Percentiles rank a stretch among this genome's conserved stretches.
These are phyloP conservation scores for Yamadazyma insecticola DNA, from an alignment of 805 yeast species.

Conservation along the genomic window DNA sequence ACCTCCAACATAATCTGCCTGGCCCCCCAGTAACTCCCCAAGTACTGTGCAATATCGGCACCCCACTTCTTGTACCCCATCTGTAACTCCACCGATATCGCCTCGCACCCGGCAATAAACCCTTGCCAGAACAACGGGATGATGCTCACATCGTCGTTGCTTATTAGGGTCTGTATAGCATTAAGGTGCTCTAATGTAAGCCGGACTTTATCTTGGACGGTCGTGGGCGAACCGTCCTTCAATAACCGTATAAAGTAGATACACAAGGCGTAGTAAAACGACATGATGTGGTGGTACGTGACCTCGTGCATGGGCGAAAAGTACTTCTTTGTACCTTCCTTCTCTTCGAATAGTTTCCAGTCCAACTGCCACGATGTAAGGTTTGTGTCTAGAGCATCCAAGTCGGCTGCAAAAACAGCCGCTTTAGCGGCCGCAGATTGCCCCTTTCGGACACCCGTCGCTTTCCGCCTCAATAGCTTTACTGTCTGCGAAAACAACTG, in stretches of 20 bases:
- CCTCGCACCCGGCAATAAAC: slow-evolving; percentile 81
- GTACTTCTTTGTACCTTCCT: slow-evolving; percentile 24
- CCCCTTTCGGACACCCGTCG: too few species aligned
- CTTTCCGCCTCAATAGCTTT: slow-evolving; percentile 59
- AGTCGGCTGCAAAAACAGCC: slow-evolving; percentile 13
- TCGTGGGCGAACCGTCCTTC: slow-evolving; percentile 47
- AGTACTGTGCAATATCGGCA: slow-evolving; percentile 48
- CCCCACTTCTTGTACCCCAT: slow-evolving; percentile 71
- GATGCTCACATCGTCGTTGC: slow-evolving; percentile 51
- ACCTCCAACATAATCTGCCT: slow-evolving; percentile 82
- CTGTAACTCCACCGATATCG: slow-evolving; percentile 54
- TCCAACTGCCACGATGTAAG: slow-evolving; percentile 67
- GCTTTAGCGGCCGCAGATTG: too few species aligned
- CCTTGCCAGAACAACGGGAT: slow-evolving; percentile 88
- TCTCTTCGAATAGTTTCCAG: slow-evolving; percentile 52
- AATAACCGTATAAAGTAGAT: slow-evolving; percentile 70
- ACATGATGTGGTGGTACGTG: slow-evolving; percentile 72
- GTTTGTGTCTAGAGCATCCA: slow-evolving; percentile 36
- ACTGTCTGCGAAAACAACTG: slow-evolving; percentile 70
- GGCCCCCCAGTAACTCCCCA: slow-evolving; percentile 83
- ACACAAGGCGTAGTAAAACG: slow-evolving; percentile 68
- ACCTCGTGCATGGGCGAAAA: slow-evolving; percentile 61
- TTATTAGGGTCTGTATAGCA: slow-evolving; percentile 54
- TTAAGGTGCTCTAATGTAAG: slow-evolving; percentile 61
- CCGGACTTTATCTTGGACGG: slow-evolving; percentile 59